A percentile compares a stretch with the other conserved stretches of the same genome.
phyloP scores from a whole-genome alignment of 2,329 filamentous ascomycete species.

The Juglanconis sp. region DNA sequence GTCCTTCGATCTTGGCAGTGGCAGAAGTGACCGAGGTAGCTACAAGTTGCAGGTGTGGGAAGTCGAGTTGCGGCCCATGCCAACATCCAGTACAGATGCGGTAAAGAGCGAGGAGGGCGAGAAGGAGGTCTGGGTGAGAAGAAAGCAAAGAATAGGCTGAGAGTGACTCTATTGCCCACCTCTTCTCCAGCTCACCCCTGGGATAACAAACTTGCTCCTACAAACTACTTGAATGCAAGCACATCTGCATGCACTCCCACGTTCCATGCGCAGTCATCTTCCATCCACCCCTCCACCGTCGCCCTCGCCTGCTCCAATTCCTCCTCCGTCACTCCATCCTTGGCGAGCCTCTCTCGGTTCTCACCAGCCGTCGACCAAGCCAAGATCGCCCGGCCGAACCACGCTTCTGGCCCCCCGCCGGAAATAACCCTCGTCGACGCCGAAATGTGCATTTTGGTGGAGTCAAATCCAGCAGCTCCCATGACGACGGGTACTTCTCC shows the following conservation, averaged over 20 bases:
- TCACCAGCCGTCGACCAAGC: not conserved
- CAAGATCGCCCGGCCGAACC: not conserved
- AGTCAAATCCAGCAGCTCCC: not conserved
- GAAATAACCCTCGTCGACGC: not conserved
- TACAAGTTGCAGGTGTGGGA: slow-evolving; percentile 19
- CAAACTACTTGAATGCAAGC: slow-evolving; percentile 15
- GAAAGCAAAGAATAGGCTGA: slow-evolving; percentile 16
- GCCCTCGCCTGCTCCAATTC: not conserved
- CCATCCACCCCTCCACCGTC: not conserved
- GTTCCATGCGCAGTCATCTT: not conserved
- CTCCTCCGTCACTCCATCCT: not conserved
- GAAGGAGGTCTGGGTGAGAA: slow-evolving; percentile 17
- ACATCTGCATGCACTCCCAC: not conserved
- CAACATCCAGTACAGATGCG: not conserved
- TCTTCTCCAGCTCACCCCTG: not conserved
- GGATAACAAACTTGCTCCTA: not conserved
- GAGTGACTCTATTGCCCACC: not conserved
- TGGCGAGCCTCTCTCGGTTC: not conserved
- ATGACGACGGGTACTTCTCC: not conserved
- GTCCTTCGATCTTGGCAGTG: slow-evolving; percentile 15
- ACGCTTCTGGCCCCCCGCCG: not conserved
- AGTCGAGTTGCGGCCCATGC: slow-evolving; percentile 8
- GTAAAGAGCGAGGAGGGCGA: not conserved
- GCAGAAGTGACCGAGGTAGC: slow-evolving; percentile 13
- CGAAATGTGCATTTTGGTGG: not conserved